A percentile compares a stretch with the other conserved stretches of the same genome.
These are phyloP conservation scores for Primulina tabacum DNA, from an alignment of 257 asterid species.

Conservation along the genomic window DNA sequence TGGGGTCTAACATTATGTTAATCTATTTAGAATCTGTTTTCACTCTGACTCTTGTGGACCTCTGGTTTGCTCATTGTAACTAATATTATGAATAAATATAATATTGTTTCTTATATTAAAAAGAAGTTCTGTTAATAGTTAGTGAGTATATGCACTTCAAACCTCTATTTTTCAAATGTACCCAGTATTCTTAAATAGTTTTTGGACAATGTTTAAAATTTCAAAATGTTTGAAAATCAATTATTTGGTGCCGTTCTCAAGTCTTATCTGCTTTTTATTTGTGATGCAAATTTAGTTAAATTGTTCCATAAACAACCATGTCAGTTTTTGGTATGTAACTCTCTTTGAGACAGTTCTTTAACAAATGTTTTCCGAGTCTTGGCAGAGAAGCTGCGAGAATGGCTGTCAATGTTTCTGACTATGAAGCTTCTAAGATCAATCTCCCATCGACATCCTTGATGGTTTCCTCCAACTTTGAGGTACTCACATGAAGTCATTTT, in stretches of 20 bases:
- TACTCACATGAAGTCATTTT: conserved; percentile 25
- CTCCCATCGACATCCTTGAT: conserved; percentile 51
- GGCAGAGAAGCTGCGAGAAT: conserved; percentile 70
- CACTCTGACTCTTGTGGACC: too few relatives aligned
- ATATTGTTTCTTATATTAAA: too few relatives aligned
- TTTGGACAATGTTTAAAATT: too few relatives aligned
- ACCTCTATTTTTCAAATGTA: too few relatives aligned
- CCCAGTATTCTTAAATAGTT: too few relatives aligned
- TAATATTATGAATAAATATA: too few relatives aligned
- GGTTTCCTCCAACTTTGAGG: conserved; percentile 98
- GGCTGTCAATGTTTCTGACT: conserved; percentile 52
- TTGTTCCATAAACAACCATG: conserved; percentile 1
- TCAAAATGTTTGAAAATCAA: not conserved
- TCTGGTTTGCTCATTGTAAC: too few relatives aligned
- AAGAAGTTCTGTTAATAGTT: too few relatives aligned
- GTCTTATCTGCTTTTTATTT: not conserved
- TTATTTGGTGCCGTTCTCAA: not conserved
- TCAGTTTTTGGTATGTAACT: conserved; percentile 9
- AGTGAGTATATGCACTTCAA: too few relatives aligned
- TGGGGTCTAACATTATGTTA: too few relatives aligned
- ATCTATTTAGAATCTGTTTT: too few relatives aligned
- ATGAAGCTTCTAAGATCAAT: conserved; percentile 64
- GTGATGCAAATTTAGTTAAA: not conserved
- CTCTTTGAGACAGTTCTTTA: conserved; percentile 17
- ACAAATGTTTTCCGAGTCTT: conserved; percentile 28